phyloP scores from a whole-genome alignment of 257 asterid species.

The Echium plantagineum region DNA sequence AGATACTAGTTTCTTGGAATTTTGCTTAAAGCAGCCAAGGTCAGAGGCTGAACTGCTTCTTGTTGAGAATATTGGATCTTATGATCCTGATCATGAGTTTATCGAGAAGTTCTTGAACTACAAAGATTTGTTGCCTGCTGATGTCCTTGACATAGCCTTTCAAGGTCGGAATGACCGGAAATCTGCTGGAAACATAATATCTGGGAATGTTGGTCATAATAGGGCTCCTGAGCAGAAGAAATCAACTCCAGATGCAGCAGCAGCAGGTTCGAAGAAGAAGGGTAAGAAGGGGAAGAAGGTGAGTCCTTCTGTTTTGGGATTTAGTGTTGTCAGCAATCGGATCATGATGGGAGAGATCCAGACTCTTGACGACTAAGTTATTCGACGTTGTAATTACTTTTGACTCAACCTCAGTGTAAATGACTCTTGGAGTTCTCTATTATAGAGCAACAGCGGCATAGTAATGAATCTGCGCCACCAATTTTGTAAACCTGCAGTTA shows the following conservation, averaged over 20 bases:
- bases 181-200: conserved; percentile 24
- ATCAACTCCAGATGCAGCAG: conserved; percentile 25
- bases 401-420: conserved; percentile 31
- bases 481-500: conserved; percentile 28
- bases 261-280: conserved; percentile 59
- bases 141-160: conserved; percentile 71
- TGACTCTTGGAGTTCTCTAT: conserved; percentile 24
- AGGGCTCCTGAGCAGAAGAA: conserved; percentile 16
- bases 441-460: conserved; percentile 43
- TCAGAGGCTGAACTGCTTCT: conserved; percentile 81
- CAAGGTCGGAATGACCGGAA: conserved; percentile 36
- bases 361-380: conserved; percentile 51
- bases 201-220: conserved; percentile 24
- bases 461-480: conserved; percentile 37
- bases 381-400: conserved; percentile 42
- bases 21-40: conserved; percentile 68
- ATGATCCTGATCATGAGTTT: conserved; percentile 76
- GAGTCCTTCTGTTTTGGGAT: conserved; percentile 73
- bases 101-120: conserved; percentile 75
- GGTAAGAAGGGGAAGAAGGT: conserved; percentile 84
- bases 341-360: conserved; percentile 99
- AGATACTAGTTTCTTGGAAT: conserved; percentile 88
- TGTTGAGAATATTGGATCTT: conserved; percentile 64
- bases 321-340: conserved; percentile 87
- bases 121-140: conserved; percentile 70